Conservation (phyloP, 2,329 filamentous ascomycete genomes). For the Rhynchosporium secalis region DNA sequence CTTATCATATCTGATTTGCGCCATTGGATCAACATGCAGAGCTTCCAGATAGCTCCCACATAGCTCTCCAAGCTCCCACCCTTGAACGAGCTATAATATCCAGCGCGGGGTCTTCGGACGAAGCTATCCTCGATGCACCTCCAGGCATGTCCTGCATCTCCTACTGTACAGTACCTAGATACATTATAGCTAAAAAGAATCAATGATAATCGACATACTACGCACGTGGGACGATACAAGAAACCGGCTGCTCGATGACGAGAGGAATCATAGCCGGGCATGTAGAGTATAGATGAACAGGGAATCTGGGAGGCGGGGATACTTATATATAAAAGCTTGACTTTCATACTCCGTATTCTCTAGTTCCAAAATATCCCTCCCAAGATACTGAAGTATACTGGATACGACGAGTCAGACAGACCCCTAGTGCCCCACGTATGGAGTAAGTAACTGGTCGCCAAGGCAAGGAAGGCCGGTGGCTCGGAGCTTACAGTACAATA, state of each 20-base stretch:
- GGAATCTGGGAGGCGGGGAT: no score
- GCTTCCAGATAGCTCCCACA: constrained; percentile 7
- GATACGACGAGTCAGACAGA: no score
- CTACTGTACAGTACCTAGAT: no score
- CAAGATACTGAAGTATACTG: no score
- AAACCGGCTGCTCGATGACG: constrained; percentile 1
- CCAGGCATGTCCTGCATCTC: constrained; percentile 6
- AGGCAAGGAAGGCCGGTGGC: no score
- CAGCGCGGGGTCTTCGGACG: constrained; percentile 5
- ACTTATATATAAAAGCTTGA: no score
- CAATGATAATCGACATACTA: neutral
- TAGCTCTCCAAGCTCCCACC: neutral
- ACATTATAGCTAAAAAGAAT: neutral
- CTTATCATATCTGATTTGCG: neutral
- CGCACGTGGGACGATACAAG: constrained; percentile 9
- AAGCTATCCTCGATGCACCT: neutral
- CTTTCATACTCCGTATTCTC: no score
- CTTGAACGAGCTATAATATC: neutral
- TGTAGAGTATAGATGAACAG: no score
- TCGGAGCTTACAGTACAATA: no score
- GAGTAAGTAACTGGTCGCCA: no score
- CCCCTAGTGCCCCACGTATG: no score
- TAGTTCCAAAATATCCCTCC: no score
- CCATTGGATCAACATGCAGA: neutral
- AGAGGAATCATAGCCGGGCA: neutral